A percentile compares a stretch with the other conserved stretches of the same genome.
Evolutionary conservation across 495 filamentous ascomycete genomes (phyloP).

Genomic region (Neurospora terricola): DNA sequence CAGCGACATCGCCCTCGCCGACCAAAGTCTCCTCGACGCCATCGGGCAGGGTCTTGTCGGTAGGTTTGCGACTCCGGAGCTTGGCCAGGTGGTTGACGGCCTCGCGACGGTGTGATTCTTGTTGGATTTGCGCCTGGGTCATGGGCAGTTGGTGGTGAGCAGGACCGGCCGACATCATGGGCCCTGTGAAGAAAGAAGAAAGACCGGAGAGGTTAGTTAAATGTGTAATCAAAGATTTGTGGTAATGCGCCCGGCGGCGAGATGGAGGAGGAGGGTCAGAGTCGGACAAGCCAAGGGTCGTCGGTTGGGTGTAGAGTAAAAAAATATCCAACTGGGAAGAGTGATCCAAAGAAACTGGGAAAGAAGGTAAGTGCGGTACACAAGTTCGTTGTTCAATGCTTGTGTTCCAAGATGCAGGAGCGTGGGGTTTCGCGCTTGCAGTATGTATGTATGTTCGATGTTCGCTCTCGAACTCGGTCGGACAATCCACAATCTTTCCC

Average conservation of each 20-base stretch:
- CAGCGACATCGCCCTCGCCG: slow-evolving; percentile 64
- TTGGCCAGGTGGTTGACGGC: slow-evolving; percentile 57
- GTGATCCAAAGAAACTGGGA: neutral
- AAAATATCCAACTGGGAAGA: neutral
- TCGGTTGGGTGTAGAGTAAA: neutral
- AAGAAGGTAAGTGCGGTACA: slow-evolving; percentile 2
- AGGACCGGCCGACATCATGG: slow-evolving; percentile 21
- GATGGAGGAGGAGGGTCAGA: neutral
- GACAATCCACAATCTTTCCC: neutral
- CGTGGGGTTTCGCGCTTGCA: neutral
- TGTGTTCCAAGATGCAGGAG: slow-evolving; percentile 6
- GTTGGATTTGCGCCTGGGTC: slow-evolving; percentile 44
- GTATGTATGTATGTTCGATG: neutral
- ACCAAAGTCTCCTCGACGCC: slow-evolving; percentile 64
- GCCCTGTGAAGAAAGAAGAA: slow-evolving; percentile 13
- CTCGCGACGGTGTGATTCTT: slow-evolving; percentile 44
- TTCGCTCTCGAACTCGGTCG: neutral
- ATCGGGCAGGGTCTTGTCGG: slow-evolving; percentile 88
- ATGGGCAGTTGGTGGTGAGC: slow-evolving; percentile 40
- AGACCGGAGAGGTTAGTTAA: neutral
- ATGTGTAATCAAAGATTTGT: neutral
- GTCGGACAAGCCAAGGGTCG: neutral
- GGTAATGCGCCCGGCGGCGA: neutral
- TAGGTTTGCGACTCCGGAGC: slow-evolving; percentile 74
- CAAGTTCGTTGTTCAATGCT: neutral